A percentile compares a stretch with the other conserved stretches of the same genome.
phyloP scores from a whole-genome alignment of 169 alveolate species.

The Plasmodium knowlesi region DNA sequence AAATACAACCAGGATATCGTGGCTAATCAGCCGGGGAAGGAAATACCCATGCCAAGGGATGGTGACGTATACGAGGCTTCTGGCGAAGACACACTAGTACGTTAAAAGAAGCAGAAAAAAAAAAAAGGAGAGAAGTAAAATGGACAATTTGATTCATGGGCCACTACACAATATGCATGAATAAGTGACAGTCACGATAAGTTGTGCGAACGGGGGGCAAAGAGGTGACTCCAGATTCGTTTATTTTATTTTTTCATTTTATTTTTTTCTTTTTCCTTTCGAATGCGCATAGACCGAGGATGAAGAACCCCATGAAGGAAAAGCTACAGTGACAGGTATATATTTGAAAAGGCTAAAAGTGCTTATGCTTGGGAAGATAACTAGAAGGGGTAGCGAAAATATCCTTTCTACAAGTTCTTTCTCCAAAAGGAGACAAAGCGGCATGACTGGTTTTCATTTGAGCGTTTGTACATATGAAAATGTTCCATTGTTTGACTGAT shows the following conservation, averaged over 20 bases:
- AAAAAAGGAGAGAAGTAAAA: background rate
- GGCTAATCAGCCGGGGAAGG: background rate
- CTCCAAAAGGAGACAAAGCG: background rate
- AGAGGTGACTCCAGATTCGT: background rate
- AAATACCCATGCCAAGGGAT: background rate
- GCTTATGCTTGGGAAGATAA: background rate
- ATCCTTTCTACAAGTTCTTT: background rate
- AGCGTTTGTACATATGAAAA: background rate
- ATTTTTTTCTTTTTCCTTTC: background rate
- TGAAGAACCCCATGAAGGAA: background rate
- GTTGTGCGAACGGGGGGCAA: background rate
- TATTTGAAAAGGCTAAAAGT: background rate
- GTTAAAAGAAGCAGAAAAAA: background rate
- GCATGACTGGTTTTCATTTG: background rate
- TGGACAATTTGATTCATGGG: background rate
- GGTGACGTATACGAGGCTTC: background rate
- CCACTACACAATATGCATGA: background rate
- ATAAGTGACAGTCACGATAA: background rate
- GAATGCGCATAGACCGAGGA: background rate
- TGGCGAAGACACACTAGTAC: background rate
- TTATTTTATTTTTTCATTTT: too few species aligned
- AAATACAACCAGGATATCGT: background rate
- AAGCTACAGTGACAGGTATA: background rate
- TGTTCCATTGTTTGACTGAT: background rate
- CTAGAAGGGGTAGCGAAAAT: background rate